phyloP scores from a whole-genome alignment of 257 asterid genomes.

The Scutellaria minor region DNA sequence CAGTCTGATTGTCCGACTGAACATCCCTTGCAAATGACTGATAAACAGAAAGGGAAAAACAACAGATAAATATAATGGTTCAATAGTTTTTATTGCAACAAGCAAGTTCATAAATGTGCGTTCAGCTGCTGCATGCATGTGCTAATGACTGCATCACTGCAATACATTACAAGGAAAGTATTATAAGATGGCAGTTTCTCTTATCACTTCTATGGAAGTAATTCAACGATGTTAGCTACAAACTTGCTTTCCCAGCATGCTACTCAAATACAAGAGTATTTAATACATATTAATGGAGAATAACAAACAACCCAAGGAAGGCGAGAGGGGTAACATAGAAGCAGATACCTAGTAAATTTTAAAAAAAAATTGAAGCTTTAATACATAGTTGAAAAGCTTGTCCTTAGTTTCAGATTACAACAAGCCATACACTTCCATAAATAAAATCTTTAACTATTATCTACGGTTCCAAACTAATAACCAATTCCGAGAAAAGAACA shows the following conservation, averaged over 20 bases:
- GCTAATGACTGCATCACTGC: not conserved
- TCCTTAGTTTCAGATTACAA: conserved; percentile 3
- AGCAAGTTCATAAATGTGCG: conserved; percentile 3
- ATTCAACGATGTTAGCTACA: conserved; percentile 8
- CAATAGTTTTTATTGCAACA: conserved; percentile 8
- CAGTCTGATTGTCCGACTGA: conserved; percentile 89
- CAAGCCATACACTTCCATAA: conserved; percentile 3
- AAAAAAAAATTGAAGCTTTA: conserved; percentile 21
- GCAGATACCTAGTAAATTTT: conserved; percentile 12
- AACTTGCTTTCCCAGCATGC: conserved; percentile 12
- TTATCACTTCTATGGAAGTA: conserved; percentile 1
- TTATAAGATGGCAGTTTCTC: not conserved
- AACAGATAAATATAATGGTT: conserved; percentile 14
- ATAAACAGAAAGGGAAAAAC: conserved; percentile 21
- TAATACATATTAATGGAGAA: not conserved
- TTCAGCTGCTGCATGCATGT: conserved; percentile 13
- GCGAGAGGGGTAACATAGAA: not conserved
- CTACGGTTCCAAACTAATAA: not conserved
- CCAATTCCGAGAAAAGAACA: not conserved
- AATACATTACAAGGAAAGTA: not conserved
- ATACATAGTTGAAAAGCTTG: not conserved
- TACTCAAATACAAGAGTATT: conserved; percentile 6
- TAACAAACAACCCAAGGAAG: not conserved
- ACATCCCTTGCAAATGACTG: conserved; percentile 98
- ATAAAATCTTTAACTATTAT: not conserved